Evolutionary conservation across 805 yeast genomes (phyloP), one percentile per base, ranked within the genome.

Genomic region (Ogataea dorogensis): DNA sequence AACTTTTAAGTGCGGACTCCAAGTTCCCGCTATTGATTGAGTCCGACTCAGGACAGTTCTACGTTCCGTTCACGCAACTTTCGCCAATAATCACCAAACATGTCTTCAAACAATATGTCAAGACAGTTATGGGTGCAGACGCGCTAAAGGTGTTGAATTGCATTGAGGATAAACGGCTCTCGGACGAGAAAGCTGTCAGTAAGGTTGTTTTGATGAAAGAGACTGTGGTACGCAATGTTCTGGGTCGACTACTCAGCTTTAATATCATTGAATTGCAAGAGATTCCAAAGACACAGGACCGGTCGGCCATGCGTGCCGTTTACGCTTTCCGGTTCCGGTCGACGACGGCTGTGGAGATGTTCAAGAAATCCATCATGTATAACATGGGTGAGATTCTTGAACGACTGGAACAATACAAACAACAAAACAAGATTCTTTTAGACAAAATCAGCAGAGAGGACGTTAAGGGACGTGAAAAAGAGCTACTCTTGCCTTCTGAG

Each of bases 241-340:
- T 88, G 28, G 75, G 82, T 29, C 73, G 75, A 21, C 64, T 93
- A 36, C 73, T 85, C 17, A 75, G 73, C 35, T 70, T 77, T 46
- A 87, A 89, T 43, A 73, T 85, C 13, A 65, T 89, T 13, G 96
- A 91, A 55, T 72, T 89, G 23, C 98, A 91, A 61, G 98, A 93
- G 63, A 83, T 93, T 18, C 97, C 98, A 9, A 76, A 91, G 51
- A 82, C 95, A 7, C 81, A 79, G 16, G 98, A 93, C 58, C 73
- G 98, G 48, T 89, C 95, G 2, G 95, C 97, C 0, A 79, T 86
- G 25, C 78, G 95, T 48, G 82, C 97, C 1, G 82, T 85, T 18
- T 93, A 77, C 56, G 70, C 89, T 21, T 93, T 87, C 70, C 73
- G 87, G 52, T 41, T 49, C 32, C 78, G 77, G 40, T 63, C 62